phyloP scores from a whole-genome alignment of 2,329 filamentous ascomycete genomes.

The Talaromyces marneffei region DNA sequence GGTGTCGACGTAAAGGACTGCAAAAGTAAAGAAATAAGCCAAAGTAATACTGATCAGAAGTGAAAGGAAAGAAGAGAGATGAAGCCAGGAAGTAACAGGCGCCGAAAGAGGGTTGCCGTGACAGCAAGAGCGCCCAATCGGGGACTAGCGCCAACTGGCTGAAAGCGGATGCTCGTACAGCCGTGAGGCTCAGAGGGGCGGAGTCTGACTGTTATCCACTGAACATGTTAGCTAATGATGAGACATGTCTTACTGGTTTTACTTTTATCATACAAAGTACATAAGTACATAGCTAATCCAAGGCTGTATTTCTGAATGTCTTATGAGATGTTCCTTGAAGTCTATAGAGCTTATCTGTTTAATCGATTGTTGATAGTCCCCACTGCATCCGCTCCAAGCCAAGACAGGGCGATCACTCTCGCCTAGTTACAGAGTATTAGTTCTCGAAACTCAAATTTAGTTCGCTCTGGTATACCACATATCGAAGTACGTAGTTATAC shows the following conservation, averaged over 20 bases:
- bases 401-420: background rate
- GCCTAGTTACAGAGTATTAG: background rate
- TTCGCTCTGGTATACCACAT: background rate
- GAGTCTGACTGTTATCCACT: background rate
- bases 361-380: background rate
- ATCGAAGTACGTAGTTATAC: too few relatives aligned
- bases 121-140: background rate
- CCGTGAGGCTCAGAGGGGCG: background rate
- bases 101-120: constrained; percentile 6
- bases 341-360: background rate
- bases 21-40: background rate
- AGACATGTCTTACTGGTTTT: background rate
- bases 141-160: constrained; percentile 4
- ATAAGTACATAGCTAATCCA: background rate
- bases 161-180: background rate
- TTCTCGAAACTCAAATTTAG: background rate
- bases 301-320: too few relatives aligned
- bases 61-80: background rate
- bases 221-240: background rate
- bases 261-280: background rate
- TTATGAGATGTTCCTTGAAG: too few relatives aligned
- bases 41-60: background rate
- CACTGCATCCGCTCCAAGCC: background rate
- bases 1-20: background rate
- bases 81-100: background rate